phyloP scores from a whole-genome alignment of 1,139 yeast genomes.

The Kodamaea alishanica region DNA sequence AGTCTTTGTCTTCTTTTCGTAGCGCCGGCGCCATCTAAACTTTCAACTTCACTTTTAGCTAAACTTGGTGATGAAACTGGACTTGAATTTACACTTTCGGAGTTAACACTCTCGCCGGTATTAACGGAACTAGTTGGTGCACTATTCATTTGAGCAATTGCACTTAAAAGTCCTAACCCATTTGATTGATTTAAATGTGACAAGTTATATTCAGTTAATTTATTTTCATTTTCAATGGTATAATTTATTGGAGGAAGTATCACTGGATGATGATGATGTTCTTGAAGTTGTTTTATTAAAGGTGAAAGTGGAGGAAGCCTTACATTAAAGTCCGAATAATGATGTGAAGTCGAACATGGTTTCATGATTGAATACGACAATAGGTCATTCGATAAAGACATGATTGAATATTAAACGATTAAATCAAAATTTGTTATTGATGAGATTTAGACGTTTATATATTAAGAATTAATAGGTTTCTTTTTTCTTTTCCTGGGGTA shows the following conservation, averaged over 20 bases:
- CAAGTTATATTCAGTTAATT: conserved; percentile 13
- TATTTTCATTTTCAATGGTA: conserved; percentile 1
- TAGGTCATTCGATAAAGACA: conserved; percentile 29
- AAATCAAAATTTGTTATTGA: conserved; percentile 1
- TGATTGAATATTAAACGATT: not conserved
- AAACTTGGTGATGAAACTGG: too few relatives aligned
- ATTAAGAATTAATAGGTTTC: not conserved
- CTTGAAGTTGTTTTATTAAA: conserved; percentile 10
- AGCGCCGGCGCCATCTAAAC: conserved; percentile 8
- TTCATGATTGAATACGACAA: conserved; percentile 36
- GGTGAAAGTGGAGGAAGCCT: conserved; percentile 15
- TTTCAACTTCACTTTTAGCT: too few relatives aligned
- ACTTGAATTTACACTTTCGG: too few relatives aligned
- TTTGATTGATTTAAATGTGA: conserved; percentile 10
- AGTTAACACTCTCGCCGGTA: conserved; percentile 4
- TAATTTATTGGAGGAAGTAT: conserved; percentile 6
- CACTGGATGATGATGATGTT: not conserved
- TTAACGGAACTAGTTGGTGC: conserved; percentile 3
- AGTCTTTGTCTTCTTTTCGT: conserved; percentile 55
- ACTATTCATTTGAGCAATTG: conserved; percentile 10
- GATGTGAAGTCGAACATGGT: not conserved
- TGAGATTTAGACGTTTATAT: conserved; percentile 1
- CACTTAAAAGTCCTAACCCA: conserved; percentile 16
- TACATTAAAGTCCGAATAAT: not conserved
- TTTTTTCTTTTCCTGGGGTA: too few relatives aligned